phyloP scores from a whole-genome alignment of 805 yeast genomes.

The Metschnikowia chrysomelidarum region DNA sequence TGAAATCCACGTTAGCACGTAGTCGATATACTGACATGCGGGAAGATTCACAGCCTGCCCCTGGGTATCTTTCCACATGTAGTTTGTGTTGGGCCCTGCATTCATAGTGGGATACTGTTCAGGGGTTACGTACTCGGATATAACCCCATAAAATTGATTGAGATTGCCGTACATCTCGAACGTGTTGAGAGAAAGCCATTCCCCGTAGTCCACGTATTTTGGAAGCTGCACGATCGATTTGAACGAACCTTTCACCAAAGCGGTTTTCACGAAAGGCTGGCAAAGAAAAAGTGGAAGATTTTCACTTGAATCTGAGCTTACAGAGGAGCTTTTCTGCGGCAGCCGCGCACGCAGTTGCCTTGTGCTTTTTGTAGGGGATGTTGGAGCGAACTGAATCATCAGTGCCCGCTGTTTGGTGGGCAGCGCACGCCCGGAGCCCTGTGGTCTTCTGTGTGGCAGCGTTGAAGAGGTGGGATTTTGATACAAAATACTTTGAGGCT shows the following conservation, averaged over 20 bases:
- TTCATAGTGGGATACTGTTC: constrained; percentile 91
- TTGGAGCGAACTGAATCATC: constrained; percentile 24
- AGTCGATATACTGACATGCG: constrained; percentile 89
- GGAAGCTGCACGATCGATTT: constrained; percentile 95
- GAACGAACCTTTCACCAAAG: constrained; percentile 93
- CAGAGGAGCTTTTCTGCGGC: constrained; percentile 15
- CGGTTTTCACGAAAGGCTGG: constrained; percentile 92
- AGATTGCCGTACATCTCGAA: constrained; percentile 86
- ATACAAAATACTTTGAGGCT: constrained; percentile 29
- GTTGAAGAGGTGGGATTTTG: constrained; percentile 32
- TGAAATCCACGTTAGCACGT: constrained; percentile 86
- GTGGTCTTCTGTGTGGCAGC: constrained; percentile 35
- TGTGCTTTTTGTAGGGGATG: constrained; percentile 22
- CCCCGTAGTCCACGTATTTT: constrained; percentile 89
- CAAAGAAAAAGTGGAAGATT: constrained; percentile 68
- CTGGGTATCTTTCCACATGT: constrained; percentile 79
- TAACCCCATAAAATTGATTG: constrained; percentile 85
- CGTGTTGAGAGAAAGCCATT: constrained; percentile 92
- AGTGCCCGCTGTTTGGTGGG: constrained; percentile 29
- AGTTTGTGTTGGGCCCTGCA: constrained; percentile 91
- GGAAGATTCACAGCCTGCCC: constrained; percentile 84
- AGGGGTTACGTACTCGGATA: constrained; percentile 87
- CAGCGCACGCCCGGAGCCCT: constrained; percentile 42
- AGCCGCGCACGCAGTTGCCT: constrained; percentile 17
- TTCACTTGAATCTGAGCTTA: constrained; percentile 8